A percentile compares a stretch with the other conserved stretches of the same genome.
These are phyloP conservation scores for Amorphotheca resinae DNA, from an alignment of 495 filamentous ascomycete genomes.

Conservation along the genomic window DNA sequence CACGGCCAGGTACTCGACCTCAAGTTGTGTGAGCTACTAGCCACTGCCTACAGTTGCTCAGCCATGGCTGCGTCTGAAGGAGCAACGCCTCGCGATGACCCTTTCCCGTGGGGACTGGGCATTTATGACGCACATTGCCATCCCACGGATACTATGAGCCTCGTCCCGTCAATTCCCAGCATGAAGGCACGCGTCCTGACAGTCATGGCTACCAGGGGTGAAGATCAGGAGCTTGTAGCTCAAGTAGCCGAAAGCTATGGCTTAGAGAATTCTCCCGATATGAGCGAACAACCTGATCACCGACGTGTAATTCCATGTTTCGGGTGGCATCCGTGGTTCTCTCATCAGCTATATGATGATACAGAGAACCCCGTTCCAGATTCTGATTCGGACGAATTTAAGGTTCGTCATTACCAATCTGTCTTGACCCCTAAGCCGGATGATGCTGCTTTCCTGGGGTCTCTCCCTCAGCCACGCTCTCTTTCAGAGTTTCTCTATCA, in stretches of 20 bases:
- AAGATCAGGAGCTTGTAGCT: slow-evolving; percentile 80
- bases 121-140: slow-evolving; percentile 93
- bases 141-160: slow-evolving; percentile 89
- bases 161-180: slow-evolving; percentile 46
- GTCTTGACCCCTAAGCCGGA: slow-evolving; percentile 52
- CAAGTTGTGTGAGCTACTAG: no score
- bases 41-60: no score
- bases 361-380: slow-evolving; percentile 17
- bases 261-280: slow-evolving; percentile 7
- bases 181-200: slow-evolving; percentile 74
- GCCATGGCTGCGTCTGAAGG: neutral
- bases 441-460: slow-evolving; percentile 46
- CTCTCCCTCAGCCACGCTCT: slow-evolving; percentile 57
- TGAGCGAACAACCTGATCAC: slow-evolving; percentile 3
- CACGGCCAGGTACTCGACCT: no score
- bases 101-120: slow-evolving; percentile 75
- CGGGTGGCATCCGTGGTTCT: slow-evolving; percentile 99
- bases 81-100: slow-evolving; percentile 1
- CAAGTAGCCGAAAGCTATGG: slow-evolving; percentile 38
- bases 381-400: slow-evolving; percentile 25
- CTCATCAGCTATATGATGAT: slow-evolving; percentile 51
- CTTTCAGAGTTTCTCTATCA: slow-evolving; percentile 54
- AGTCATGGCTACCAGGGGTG: slow-evolving; percentile 75
- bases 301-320: slow-evolving; percentile 60
- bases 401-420: slow-evolving; percentile 56